Base-by-base conservation (phyloP, 192 early-diverging fungal genomes). In the Haplosporangium gracile region DNA sequence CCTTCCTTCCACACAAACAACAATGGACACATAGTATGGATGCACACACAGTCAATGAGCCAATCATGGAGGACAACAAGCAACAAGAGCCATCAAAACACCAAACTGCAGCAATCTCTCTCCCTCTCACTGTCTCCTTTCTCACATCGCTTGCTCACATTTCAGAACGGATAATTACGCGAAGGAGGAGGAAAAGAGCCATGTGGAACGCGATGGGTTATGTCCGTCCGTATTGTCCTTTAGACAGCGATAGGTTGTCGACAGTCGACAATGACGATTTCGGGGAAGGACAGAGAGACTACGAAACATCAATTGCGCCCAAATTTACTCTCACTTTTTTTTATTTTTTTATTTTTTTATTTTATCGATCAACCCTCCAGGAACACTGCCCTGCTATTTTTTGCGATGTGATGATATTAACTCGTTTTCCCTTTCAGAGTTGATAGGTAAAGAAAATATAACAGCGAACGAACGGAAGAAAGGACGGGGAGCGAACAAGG, bases 281-380 rank as follows among this genome's bases (percentile, higher is more conserved):
- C 9, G 11, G 32, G 29, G 22, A n/a, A n/a, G 6, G 57, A n/a
- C 8, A 57, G 22, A 57, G 55, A 5, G 55, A 65, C 13, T 65
- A 65, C 60, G 60, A 32, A 65, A 65, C 29, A 34, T 29, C 60
- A 65, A 32, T 65, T 32, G 60, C 60, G 60, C 60, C 60, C 60
- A 65, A 15, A 34, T 34, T 29, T 29, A 15, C 60, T 65, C 60
- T 11, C 29, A 65, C 11, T 65, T 15, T 65, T 32, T 45, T 43
- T 43, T 45, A 13, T 45, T 45, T 15, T 45, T 65, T 65, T 63
- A 29, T 43, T 40, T 43, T 45, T 45, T 45, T 45, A 13, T 45
- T 65, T 65, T 65, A 32, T 65, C 60, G 13, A 15, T 65, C 60
- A 29, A 32, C 55, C 42, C 55, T 65, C 3, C 60, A 65, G 60